Evolutionary conservation across 208 protist genomes (phyloP).

Genomic region (Angomonas ambiguus): DNA sequence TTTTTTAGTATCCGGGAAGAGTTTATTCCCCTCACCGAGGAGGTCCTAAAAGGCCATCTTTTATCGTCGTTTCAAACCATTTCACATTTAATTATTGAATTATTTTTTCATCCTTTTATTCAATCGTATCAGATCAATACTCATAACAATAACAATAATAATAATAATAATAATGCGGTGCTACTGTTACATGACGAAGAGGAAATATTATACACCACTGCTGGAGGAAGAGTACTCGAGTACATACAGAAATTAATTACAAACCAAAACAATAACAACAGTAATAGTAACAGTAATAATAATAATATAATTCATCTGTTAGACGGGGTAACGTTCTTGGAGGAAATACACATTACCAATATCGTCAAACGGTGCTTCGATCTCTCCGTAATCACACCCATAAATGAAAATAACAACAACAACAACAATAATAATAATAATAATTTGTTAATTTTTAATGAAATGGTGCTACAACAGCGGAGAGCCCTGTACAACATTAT

Average conservation of each 20-base stretch:
- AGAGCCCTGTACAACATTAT: neutral
- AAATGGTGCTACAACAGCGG: neutral
- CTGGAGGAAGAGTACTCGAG: neutral
- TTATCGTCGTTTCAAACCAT: no score
- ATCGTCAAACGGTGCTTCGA: neutral
- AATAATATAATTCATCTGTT: neutral
- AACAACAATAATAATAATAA: neutral
- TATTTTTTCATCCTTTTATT: no score
- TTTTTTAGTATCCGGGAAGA: no score
- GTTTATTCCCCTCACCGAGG: no score
- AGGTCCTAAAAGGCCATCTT: no score
- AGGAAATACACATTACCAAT: neutral
- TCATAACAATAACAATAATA: neutral
- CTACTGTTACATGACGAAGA: no score
- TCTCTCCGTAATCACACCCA: neutral
- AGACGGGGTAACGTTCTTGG: neutral
- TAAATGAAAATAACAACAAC: neutral
- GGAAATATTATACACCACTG: neutral
- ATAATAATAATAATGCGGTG: no score
- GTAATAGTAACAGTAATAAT: constrained; percentile 2
- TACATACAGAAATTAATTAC: neutral
- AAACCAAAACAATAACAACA: neutral
- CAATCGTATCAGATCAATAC: neutral
- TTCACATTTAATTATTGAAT: no score
- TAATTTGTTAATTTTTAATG: neutral